Evolutionary conservation across 1,139 yeast species (phyloP), one percentile per base, ranked within the genome.

Genomic region (Yamadazyma sp.): DNA sequence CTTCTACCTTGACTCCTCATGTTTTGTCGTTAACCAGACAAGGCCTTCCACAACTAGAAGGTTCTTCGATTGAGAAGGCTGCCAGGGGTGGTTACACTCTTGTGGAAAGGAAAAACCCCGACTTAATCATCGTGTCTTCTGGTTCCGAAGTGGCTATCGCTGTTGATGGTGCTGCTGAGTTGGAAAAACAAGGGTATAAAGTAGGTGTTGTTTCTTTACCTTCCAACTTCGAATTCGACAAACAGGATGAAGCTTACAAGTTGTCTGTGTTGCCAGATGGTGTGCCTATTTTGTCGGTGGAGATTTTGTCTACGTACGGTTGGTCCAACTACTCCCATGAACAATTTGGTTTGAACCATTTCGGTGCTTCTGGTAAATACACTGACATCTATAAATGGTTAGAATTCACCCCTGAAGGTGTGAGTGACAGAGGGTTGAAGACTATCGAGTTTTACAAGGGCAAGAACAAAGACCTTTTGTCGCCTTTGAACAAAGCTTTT

Each of bases 261-360:
- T 75, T 86, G 59, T 75, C 87, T 41, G 94, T 92, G 46, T 77
- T 92, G 67, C 98, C 98, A 61, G 95, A 89, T 62, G 92, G 92
- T 58, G 81, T 86, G 42, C 98, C 98, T 65, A 81, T 87, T 62
- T 54, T 92, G 69, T 87, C 96, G 44, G 87, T 89, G 51, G 98
- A 92, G 78, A 98, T 89, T 45, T 77, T 88, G 82, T 68, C 95
- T 42, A 82, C 96, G 45, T 73, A 77, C 55, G 96, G 96, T 47
- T 92, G 98, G 98, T 75, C 83, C 57, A 87, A 83, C 70, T 92
- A 88, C 75, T 80, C 97, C 46, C 98, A 92, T 74, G 94, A 86
- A 73, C 95, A 88, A 66, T 87, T 91, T 60, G 96, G 97, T 67
- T 77, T 92, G 62, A 81, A 87, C 80, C 80, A 87, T 71, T 92